These are phyloP conservation scores for Paramecium caudatum DNA, from an alignment of 73 alveolate genomes.

Conservation along the genomic window DNA sequence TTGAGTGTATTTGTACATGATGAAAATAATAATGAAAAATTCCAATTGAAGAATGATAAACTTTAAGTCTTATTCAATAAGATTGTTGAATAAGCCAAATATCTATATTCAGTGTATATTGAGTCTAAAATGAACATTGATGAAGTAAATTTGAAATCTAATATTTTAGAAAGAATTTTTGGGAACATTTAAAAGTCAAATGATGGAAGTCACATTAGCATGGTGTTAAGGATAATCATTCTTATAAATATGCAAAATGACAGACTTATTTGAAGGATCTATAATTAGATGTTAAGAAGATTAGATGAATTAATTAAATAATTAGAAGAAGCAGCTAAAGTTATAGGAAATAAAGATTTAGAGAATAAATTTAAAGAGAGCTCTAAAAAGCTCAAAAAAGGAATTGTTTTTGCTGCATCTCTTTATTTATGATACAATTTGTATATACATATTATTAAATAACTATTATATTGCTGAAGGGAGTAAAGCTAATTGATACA, in stretches of 20 bases:
- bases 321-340: constrained; percentile 90
- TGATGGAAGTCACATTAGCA: constrained; percentile 91
- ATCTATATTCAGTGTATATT: constrained; percentile 87
- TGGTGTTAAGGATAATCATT: constrained; percentile 97
- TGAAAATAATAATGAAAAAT: constrained; percentile 81
- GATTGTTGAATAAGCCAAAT: constrained; percentile 84
- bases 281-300: constrained; percentile 95
- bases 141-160: constrained; percentile 85
- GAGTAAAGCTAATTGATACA: too few species aligned
- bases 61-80: constrained; percentile 58
- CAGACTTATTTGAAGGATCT: constrained; percentile 97
- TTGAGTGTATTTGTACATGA: constrained; percentile 90
- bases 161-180: constrained; percentile 68
- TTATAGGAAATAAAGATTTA: constrained; percentile 92
- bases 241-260: constrained; percentile 90
- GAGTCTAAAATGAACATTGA: constrained; percentile 96
- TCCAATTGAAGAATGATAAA: constrained; percentile 87
- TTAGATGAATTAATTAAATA: constrained; percentile 96
- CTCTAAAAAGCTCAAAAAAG: constrained; percentile 95
- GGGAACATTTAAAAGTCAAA: constrained; percentile 78
- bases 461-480: too few species aligned
- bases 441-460: constrained; percentile 1
- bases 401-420: constrained; percentile 99
- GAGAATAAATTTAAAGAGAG: constrained; percentile 94
- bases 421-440: constrained; percentile 87